Evolutionary conservation across 345 rosid species (phyloP).

Genomic region (Salix udensis): DNA sequence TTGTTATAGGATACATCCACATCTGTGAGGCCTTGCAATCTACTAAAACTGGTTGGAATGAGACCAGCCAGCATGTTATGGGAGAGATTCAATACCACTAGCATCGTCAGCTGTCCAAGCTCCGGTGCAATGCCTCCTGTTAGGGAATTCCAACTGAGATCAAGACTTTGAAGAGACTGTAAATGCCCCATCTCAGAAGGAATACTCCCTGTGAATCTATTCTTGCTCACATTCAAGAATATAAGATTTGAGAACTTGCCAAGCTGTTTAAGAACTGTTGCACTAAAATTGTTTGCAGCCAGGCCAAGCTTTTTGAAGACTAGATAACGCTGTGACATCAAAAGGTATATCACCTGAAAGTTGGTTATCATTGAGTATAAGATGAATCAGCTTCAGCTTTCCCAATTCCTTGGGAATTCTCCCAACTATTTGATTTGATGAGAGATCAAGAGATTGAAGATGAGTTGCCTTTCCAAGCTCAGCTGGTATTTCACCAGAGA

Average conservation of each 20-base stretch:
- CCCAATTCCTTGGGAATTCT: not conserved
- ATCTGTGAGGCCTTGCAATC: not conserved
- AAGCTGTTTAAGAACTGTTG: not conserved
- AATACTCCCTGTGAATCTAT: not conserved
- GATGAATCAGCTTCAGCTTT: not conserved
- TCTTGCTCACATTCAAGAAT: slow-evolving; percentile 2
- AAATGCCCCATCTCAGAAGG: not conserved
- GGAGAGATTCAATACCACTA: slow-evolving; percentile 8
- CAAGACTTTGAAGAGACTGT: not conserved
- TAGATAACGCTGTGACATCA: not conserved
- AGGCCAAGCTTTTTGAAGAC: not conserved
- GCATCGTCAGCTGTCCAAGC: not conserved
- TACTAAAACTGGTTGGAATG: slow-evolving; percentile 1
- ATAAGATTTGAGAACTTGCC: not conserved
- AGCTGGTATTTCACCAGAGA: slow-evolving; percentile 3
- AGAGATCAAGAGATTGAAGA: not conserved
- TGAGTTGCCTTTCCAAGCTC: not conserved
- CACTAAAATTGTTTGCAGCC: not conserved
- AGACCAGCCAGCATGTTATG: slow-evolving; percentile 10
- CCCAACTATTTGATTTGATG: not conserved
- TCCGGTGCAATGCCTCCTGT: not conserved
- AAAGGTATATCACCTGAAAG: not conserved
- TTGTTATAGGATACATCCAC: slow-evolving; percentile 21
- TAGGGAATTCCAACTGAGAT: slow-evolving; percentile 18
- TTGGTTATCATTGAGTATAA: not conserved